These are phyloP conservation scores for Magnaporthiopsis rhizophila DNA, from an alignment of 2,329 filamentous ascomycete genomes.

Conservation along the genomic window DNA sequence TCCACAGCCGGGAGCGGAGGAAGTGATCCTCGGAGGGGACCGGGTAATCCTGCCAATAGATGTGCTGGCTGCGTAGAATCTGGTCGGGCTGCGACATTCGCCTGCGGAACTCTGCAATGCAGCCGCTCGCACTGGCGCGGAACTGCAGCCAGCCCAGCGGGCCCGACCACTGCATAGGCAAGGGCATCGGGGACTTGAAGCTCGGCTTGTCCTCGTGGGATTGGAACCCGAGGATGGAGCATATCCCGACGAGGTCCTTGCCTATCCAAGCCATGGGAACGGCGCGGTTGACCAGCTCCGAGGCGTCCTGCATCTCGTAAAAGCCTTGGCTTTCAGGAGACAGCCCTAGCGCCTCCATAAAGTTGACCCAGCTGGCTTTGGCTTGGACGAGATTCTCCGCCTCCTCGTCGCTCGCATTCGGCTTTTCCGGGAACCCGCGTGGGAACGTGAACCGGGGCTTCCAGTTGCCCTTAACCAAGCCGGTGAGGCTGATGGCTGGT, in stretches of 20 bases:
- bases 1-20: too few species aligned
- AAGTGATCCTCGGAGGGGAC: too few species aligned
- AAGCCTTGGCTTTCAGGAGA: neutral
- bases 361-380: neutral
- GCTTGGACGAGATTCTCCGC: neutral
- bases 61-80: too few species aligned
- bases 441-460: too few species aligned
- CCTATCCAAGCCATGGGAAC: neutral
- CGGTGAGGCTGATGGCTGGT: neutral
- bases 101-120: neutral
- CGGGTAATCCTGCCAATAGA: too few species aligned
- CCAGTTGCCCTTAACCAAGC: too few species aligned
- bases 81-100: too few species aligned
- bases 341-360: neutral
- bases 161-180: neutral
- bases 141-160: slow-evolving; percentile 1
- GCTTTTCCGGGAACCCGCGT: too few species aligned
- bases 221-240: neutral
- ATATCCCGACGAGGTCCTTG: slow-evolving; percentile 2
- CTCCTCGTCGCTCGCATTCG: neutral
- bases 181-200: neutral
- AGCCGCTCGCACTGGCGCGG: neutral
- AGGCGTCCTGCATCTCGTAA: slow-evolving; percentile 1
- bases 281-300: neutral
- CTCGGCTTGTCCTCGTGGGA: neutral